A percentile compares a stretch with the other conserved stretches of the same genome.
phyloP scores from a whole-genome alignment of 176 grass and related monocot species.

The Musa beccarii region DNA sequence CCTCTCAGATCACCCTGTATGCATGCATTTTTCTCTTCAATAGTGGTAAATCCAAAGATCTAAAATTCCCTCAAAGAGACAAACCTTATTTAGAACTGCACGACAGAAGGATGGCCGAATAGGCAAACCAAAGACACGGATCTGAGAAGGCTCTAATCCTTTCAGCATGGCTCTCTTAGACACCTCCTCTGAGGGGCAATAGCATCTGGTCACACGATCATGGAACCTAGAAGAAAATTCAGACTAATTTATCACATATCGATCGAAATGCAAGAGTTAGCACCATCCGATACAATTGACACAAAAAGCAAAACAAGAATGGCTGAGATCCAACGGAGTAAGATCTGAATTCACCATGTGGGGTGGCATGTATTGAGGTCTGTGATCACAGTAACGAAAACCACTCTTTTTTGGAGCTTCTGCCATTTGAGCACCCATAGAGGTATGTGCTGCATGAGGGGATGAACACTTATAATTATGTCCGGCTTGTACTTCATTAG shows the following conservation, averaged over 20 bases:
- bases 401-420: constrained; percentile 52
- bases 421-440: constrained; percentile 95
- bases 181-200: constrained; percentile 72
- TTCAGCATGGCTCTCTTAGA: constrained; percentile 48
- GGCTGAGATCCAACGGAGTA: neutral
- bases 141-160: constrained; percentile 53
- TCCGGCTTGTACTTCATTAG: constrained; percentile 87
- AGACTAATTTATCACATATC: neutral
- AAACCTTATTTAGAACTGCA: constrained; percentile 58
- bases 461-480: constrained; percentile 90
- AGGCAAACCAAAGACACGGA: constrained; percentile 63
- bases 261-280: neutral
- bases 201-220: constrained; percentile 65
- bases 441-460: constrained; percentile 93
- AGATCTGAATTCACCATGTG: constrained; percentile 42
- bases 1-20: constrained; percentile 53
- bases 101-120: constrained; percentile 82
- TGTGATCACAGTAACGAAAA: constrained; percentile 73
- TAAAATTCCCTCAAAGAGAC: neutral
- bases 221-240: constrained; percentile 49
- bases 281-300: too few relatives aligned
- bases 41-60: neutral
- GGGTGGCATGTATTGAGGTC: constrained; percentile 87
- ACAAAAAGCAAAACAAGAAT: neutral
- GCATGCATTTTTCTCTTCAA: neutral